Evolutionary conservation across 208 protist species (phyloP), one percentile per base, ranked within the genome.

Genomic region (Trypanosoma grayi): DNA sequence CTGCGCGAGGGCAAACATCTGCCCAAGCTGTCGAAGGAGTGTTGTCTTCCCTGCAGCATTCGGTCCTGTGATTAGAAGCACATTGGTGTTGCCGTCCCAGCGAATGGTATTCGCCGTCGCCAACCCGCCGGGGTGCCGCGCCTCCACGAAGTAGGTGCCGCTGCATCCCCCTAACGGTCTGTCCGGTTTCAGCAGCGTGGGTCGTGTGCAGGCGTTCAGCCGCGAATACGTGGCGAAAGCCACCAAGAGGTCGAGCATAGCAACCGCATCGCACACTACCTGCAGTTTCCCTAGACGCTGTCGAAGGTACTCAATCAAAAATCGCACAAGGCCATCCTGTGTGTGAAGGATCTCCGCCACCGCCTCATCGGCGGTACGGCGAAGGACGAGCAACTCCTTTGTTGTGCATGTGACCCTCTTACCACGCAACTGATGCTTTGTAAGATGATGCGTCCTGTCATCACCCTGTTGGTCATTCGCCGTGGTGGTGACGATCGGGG

Each of bases 41-140:
- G 92, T 97, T 28, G 91, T 93, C 67, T 98, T 98, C n/a, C 96
- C 96, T 6, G 83, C 79, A 33, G 91, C 90, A 67, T 98, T 98
- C 9, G 93, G 92, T 8, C 96, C 96, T 18, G 91, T 93, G 28
- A 98, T 36, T 13, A 98, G 50, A 14, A 96, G 69, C 9, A 97
- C 79, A 30, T 43, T 53, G 4, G 63, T 72, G 34, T 25, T 61
- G 41, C 43, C 45, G 6, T 54, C 34, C 59, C 65, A 77, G n/a
- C 45, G 53, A 52, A 77, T 58, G 9, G 63, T 73, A 37, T 77
- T 77, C 10, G 71, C 65, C 0, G 58, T 66, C 18, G 55, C 16
- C 30, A 60, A 4, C 13, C 57, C 57, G 36, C 58, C 66, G n/a
- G 64, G 60, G 40, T 64, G 54, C 14, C 62, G 56, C 5, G 78